Conservation (phyloP, 768 basidiomycete species). For the Xanthoconium stramineum region DNA sequence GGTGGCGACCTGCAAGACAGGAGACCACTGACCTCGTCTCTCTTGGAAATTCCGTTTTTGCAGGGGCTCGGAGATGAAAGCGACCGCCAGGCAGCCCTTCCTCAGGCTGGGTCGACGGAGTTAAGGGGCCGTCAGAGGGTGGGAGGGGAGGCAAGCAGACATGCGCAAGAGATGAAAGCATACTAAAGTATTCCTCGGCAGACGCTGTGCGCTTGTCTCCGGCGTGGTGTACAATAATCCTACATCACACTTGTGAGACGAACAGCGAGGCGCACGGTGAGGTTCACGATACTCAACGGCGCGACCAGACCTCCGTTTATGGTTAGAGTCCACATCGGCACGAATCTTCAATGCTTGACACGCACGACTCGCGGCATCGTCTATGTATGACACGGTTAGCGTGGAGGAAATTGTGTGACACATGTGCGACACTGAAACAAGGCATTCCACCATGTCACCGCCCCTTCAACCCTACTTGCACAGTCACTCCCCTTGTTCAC, state of each 20-base stretch:
- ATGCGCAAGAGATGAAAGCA: slow-evolving; percentile 7
- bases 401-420: not conserved
- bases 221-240: slow-evolving; percentile 8
- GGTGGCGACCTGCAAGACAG: slow-evolving; percentile 17
- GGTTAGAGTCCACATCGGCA: slow-evolving; percentile 17
- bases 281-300: slow-evolving; percentile 10
- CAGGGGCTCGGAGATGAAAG: slow-evolving; percentile 25
- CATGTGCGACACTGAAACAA: slow-evolving; percentile 14
- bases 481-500: no score
- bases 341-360: slow-evolving; percentile 14
- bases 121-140: slow-evolving; percentile 9
- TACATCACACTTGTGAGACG: slow-evolving; percentile 6
- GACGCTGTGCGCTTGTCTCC: not conserved
- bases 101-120: not conserved
- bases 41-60: slow-evolving; percentile 13
- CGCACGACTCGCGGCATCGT: slow-evolving; percentile 20
- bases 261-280: slow-evolving; percentile 2
- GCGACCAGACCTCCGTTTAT: not conserved
- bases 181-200: slow-evolving; percentile 3
- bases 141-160: slow-evolving; percentile 5
- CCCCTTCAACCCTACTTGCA: not conserved
- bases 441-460: not conserved
- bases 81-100: slow-evolving; percentile 2
- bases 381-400: slow-evolving; percentile 22
- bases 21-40: slow-evolving; percentile 10